Conservation (phyloP, 2,329 filamentous ascomycete genomes). For the Myotisia sp. region DNA sequence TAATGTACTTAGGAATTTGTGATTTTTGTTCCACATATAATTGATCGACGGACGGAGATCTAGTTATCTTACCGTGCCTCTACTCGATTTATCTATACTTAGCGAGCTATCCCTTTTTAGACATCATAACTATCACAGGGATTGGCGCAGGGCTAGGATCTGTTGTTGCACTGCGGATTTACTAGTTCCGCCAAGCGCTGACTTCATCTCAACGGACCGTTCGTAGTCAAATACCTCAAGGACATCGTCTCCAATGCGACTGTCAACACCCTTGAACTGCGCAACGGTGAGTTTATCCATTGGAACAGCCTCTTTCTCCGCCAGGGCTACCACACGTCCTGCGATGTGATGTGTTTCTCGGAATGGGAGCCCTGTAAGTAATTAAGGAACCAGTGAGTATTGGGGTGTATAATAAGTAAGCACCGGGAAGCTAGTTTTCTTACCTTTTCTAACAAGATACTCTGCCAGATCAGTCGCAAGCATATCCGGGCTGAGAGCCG, state of each 20-base stretch:
- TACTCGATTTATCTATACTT: too few relatives aligned
- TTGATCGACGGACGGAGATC: too few relatives aligned
- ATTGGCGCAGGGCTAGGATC: constrained; percentile 43
- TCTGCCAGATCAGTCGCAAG: constrained; percentile 47
- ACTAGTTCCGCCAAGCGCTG: constrained; percentile 65
- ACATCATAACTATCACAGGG: constrained; percentile 4
- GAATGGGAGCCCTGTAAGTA: too few relatives aligned
- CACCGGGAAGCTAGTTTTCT: too few relatives aligned
- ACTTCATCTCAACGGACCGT: constrained; percentile 64
- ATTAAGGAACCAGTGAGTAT: too few relatives aligned
- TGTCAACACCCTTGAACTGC: constrained; percentile 54
- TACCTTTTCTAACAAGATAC: constrained; percentile 27
- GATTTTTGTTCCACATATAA: too few relatives aligned
- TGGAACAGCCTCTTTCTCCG: constrained; percentile 49
- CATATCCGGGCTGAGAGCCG: constrained; percentile 69
- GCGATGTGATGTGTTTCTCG: constrained; percentile 68
- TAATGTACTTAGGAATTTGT: too few relatives aligned
- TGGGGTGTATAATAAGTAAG: not conserved
- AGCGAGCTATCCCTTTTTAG: too few relatives aligned
- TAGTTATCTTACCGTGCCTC: too few relatives aligned
- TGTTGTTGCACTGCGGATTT: constrained; percentile 53
- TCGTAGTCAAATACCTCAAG: constrained; percentile 63
- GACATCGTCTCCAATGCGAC: constrained; percentile 58
- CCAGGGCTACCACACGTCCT: constrained; percentile 56
- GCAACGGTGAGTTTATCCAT: constrained; percentile 57